Evolutionary conservation across 306 rosid genomes (phyloP).

Genomic region (Trifolium subterraneum): DNA sequence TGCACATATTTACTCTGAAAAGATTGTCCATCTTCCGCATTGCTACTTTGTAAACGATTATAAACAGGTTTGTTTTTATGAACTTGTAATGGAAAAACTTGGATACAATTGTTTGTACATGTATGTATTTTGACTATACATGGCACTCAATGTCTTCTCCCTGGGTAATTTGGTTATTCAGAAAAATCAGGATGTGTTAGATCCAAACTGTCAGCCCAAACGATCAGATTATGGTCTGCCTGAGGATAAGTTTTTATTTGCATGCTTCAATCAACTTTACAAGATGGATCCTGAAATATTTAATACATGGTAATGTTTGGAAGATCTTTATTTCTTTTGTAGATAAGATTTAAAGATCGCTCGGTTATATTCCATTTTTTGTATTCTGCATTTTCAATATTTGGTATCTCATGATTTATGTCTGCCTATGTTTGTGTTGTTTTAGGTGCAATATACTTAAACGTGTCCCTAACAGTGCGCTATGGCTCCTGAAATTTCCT

Average conservation of each 20-base stretch:
- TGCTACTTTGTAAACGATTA: conserved; percentile 98
- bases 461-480: conserved; percentile 94
- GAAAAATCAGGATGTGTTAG: conserved; percentile 93
- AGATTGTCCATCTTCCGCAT: conserved; percentile 96
- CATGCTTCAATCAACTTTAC: conserved; percentile 96
- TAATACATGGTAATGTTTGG: conserved; percentile 72
- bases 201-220: conserved; percentile 76
- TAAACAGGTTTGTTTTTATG: conserved; percentile 73
- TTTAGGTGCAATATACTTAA: conserved; percentile 95
- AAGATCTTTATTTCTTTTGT: conserved; percentile 27
- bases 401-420: background rate
- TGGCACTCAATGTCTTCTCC: background rate
- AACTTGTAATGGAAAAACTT: conserved; percentile 9
- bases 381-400: background rate
- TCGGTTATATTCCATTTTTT: background rate
- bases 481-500: conserved; percentile 98
- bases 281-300: conserved; percentile 99
- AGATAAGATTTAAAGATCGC: background rate
- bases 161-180: conserved; percentile 46
- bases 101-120: background rate
- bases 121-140: background rate
- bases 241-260: conserved; percentile 88
- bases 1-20: conserved; percentile 90
- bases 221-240: conserved; percentile 93
- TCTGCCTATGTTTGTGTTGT: conserved; percentile 30